Conservation (phyloP, 139 green algal genomes). For the Microglena sp. region DNA sequence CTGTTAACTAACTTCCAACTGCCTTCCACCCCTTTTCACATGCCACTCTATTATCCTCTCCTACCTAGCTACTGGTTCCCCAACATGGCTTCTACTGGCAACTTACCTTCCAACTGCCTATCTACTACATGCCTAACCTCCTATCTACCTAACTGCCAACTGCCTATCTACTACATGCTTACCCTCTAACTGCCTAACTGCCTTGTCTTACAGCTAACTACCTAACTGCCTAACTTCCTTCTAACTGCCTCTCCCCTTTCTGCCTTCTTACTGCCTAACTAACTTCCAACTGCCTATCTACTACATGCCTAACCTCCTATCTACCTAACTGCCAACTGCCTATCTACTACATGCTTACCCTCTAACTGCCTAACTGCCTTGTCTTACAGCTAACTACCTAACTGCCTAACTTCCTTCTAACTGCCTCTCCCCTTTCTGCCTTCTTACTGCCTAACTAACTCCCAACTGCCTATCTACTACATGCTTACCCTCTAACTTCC, state of each 20-base stretch:
- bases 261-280: no score
- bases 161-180: neutral
- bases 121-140: neutral
- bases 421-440: no score
- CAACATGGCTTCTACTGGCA: no score
- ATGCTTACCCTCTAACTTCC: neutral
- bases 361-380: neutral
- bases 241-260: no score
- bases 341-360: neutral
- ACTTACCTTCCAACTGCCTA: no score
- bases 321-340: neutral
- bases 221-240: neutral
- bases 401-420: neutral
- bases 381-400: neutral
- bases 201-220: neutral
- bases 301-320: neutral
- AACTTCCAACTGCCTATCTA: neutral
- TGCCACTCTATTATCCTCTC: constrained; percentile 49
- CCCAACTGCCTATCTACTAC: neutral
- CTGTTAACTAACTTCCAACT: neutral
- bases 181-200: neutral
- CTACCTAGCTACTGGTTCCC: constrained; percentile 55
- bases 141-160: neutral
- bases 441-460: no score
- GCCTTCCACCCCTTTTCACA: neutral